Evolutionary conservation across 1,284 basidiomycete species (phyloP), one percentile per base, ranked within the genome.

Genomic region (Cutaneotrichosporon mucoides): DNA sequence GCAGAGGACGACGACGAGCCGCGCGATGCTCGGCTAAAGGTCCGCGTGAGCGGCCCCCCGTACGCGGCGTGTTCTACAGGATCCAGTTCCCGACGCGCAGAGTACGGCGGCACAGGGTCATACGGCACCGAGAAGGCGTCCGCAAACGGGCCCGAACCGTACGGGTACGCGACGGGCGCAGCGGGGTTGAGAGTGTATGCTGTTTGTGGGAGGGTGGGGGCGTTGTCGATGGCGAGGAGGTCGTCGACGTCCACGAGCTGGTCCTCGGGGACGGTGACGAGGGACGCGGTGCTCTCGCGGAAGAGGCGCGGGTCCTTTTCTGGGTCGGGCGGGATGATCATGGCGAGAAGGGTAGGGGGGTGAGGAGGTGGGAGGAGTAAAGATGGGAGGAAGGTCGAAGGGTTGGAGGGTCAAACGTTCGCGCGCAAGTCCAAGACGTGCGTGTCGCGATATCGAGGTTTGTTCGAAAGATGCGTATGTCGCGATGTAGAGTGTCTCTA

Each of bases 321-420:
- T 2, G 73, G 65, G 67, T 79, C 77, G 46, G 76, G 76, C 4
- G 77, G 77, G 60, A 79, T 75, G 63, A 79, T 79, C 77, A 79
- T 79, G 56, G 49, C 35, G 36, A 38, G 15, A 11, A 35, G 35
- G 24, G 24, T 24, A 38, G 12, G 13, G 34, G n/a, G 52, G 35
- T 45, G n/a, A 24, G 6, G n/a, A 16, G 35, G 33, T 10, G 8
- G 34, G 12, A 43, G 42, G 13, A 6, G 13, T 34, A 16, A n/a
- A 12, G 38, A 40, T 8, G 38, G 8, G 38, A 40, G 24, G 24
- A 24, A 24, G 38, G 38, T 24, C 24, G 24, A 40, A 12, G 38
- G 38, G 38, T 40, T 40, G 12, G 24, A 24, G 24, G 24, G 24
- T 24, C 24, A 24, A 24, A 24, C 24, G 24, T 24, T 24, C 24